Evolutionary conservation across 2,329 filamentous ascomycete species (phyloP).

Genomic region (Lachnellula cervina): DNA sequence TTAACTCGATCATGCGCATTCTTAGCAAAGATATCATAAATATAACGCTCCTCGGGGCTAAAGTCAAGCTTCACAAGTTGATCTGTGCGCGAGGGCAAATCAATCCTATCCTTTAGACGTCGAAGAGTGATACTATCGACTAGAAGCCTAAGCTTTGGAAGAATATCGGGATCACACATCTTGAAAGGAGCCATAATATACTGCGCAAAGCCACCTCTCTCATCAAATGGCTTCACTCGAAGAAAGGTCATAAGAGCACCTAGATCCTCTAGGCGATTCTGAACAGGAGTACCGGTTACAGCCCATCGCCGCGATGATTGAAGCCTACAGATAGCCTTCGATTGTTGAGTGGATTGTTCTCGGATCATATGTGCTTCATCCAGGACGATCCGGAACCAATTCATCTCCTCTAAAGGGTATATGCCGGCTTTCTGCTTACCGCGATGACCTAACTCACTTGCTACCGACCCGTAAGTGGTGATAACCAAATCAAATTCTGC

Average conservation of each 20-base stretch:
- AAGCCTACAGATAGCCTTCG: constrained; percentile 76
- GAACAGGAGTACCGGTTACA: constrained; percentile 93
- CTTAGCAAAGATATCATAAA: constrained; percentile 81
- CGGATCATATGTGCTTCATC: constrained; percentile 96
- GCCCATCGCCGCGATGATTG: constrained; percentile 85
- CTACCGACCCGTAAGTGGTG: constrained; percentile 86
- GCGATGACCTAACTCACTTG: constrained; percentile 68
- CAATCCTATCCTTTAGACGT: constrained; percentile 84
- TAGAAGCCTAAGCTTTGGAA: constrained; percentile 79
- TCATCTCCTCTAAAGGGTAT: constrained; percentile 69
- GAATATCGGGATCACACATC: constrained; percentile 73
- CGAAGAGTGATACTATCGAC: constrained; percentile 94
- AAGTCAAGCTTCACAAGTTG: constrained; percentile 71
- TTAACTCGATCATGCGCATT: constrained; percentile 77
- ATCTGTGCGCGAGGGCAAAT: constrained; percentile 72
- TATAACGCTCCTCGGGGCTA: constrained; percentile 62
- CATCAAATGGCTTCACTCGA: constrained; percentile 78
- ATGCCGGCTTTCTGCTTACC: constrained; percentile 54
- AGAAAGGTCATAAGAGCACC: constrained; percentile 83
- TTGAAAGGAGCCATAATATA: constrained; percentile 86
- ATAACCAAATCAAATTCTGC: constrained; percentile 77
- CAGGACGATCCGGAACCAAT: constrained; percentile 90
- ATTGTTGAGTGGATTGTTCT: constrained; percentile 74
- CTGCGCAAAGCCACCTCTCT: constrained; percentile 67
- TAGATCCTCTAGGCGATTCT: constrained; percentile 88